Evolutionary conservation across 1,139 yeast species (phyloP), one percentile per base, ranked within the genome.

Genomic region (Yamadazyma atlantica): DNA sequence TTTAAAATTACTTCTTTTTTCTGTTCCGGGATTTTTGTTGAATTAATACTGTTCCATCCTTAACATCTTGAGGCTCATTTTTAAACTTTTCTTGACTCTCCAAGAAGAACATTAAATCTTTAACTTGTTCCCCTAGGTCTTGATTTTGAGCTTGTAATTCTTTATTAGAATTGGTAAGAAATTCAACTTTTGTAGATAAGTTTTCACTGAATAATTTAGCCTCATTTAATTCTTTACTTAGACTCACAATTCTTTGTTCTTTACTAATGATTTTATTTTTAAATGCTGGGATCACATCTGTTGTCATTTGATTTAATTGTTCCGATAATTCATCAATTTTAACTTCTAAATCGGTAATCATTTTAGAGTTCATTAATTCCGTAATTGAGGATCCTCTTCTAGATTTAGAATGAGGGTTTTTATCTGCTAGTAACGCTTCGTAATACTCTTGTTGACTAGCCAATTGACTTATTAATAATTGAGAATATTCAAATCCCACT

Each of bases 381-480:
- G 40, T 38, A 15, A 47, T 45, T 6, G 50, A 48, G 8, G 64
- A 53, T 2, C 56, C 51, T 32, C 60, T 44, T 41, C 64, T 37
- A 14, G 55, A 35, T 36, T 45, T 37, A 4, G 32, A 18, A 10
- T 15, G 25, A 2, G 49, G 68, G 2, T 68, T 66, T 11, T 64
- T 60, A 32, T 72, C 73, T n/a, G 66, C 58, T 21, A 85, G 32
- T 12, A 50, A 70, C 9, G 69, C 65, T 53, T 88, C 96, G 54
- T 85, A 89, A 58, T 83, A 86, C 44, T 85, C 92, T 37, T 96
- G 68, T 58, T 89, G 97, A n/a, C 94, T 83, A 36, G 89, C 95
- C 37, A 89, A 62, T 53, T 89, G 97, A 4, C 90, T 79, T 2
- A 88, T 74, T 30, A 89, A 64, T 34, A 89, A 66, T 49, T 85